These are phyloP conservation scores for Peniophora sp. DNA, from an alignment of 1,284 basidiomycete genomes.

Conservation along the genomic window DNA sequence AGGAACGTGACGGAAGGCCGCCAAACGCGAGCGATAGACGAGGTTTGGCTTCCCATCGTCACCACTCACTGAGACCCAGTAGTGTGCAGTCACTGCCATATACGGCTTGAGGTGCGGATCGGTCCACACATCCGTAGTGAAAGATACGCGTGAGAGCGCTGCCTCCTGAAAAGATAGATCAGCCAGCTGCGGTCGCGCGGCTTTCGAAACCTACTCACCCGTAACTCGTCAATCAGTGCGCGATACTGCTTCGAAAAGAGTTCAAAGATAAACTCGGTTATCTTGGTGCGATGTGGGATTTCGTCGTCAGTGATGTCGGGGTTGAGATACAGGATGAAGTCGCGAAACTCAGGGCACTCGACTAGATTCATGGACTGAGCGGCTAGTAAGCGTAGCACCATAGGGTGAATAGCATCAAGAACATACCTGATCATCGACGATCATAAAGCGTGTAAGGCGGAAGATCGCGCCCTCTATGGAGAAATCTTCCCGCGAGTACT, in stretches of 20 bases:
- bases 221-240: conserved; percentile 12
- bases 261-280: conserved; percentile 14
- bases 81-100: conserved; percentile 15
- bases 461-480: conserved; percentile 8
- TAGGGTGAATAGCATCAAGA: background rate
- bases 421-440: conserved; percentile 21
- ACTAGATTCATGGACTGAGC: conserved; percentile 20
- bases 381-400: background rate
- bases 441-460: conserved; percentile 15
- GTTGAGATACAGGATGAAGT: conserved; percentile 19
- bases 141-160: conserved; percentile 9
- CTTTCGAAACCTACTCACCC: background rate
- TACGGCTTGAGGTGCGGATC: conserved; percentile 6
- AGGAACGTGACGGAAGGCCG: conserved; percentile 11
- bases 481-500: background rate
- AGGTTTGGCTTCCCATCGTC: conserved; percentile 3
- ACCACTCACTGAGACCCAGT: background rate
- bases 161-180: too few species aligned
- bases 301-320: conserved; percentile 13
- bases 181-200: too few species aligned
- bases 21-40: conserved; percentile 4
- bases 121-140: conserved; percentile 14
- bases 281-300: conserved; percentile 17
- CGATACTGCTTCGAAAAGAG: conserved; percentile 13
- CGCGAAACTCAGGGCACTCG: conserved; percentile 19